phyloP scores from a whole-genome alignment of 768 basidiomycete genomes.

The Inosperma sp. region DNA sequence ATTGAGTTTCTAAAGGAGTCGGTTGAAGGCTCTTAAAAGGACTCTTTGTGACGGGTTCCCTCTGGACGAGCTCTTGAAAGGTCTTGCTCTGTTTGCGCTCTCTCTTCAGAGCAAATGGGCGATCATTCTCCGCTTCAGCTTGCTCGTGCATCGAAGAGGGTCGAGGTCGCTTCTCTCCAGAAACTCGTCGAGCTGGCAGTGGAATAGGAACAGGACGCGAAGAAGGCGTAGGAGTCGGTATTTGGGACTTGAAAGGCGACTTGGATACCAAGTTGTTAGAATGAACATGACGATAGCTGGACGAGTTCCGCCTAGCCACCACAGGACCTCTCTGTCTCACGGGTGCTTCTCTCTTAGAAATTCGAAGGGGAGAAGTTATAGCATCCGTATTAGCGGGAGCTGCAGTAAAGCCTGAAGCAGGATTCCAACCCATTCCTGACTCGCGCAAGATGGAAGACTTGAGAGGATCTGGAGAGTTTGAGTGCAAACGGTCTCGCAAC shows the following conservation, averaged over 20 bases:
- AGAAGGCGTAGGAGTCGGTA: slow-evolving; percentile 45
- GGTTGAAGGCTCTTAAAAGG: slow-evolving; percentile 53
- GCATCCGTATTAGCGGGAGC: slow-evolving; percentile 32
- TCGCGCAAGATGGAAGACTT: slow-evolving; percentile 60
- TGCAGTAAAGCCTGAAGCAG: slow-evolving; percentile 39
- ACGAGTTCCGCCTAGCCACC: slow-evolving; percentile 69
- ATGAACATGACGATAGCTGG: slow-evolving; percentile 74
- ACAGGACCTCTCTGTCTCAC: slow-evolving; percentile 38
- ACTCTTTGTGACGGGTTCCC: slow-evolving; percentile 77
- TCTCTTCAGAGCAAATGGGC: slow-evolving; percentile 63
- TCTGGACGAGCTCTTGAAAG: slow-evolving; percentile 68
- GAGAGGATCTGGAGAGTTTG: slow-evolving; percentile 59
- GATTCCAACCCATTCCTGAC: slow-evolving; percentile 61
- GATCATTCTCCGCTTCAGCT: slow-evolving; percentile 64
- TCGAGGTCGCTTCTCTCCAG: slow-evolving; percentile 75
- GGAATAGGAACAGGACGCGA: slow-evolving; percentile 28
- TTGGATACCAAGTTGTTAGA: slow-evolving; percentile 79
- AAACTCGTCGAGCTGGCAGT: slow-evolving; percentile 49
- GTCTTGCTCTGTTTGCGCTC: slow-evolving; percentile 72
- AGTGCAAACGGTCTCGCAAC: slow-evolving; percentile 54
- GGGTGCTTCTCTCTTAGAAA: slow-evolving; percentile 63
- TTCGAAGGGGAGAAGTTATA: slow-evolving; percentile 64
- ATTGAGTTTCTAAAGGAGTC: slow-evolving; percentile 17
- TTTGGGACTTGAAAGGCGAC: slow-evolving; percentile 76
- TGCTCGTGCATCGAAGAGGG: slow-evolving; percentile 68